phyloP scores from a whole-genome alignment of 352 stramenopile species.

The Phytophthora boehmeriae region DNA sequence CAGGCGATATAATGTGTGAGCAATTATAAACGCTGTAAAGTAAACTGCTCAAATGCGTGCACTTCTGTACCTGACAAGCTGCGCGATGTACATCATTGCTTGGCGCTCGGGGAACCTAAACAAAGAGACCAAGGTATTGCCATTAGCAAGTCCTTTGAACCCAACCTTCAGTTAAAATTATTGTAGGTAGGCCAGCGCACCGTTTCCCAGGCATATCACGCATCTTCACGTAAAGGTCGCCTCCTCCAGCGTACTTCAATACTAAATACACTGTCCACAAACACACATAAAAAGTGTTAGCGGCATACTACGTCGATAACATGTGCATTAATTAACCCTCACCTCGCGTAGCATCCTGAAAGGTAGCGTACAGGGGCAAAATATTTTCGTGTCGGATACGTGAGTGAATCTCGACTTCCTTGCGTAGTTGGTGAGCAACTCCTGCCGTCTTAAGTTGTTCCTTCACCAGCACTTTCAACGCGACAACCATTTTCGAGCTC shows the following conservation, averaged over 20 bases:
- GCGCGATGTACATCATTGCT: slow-evolving; percentile 67
- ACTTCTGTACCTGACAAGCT: slow-evolving; percentile 64
- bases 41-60: not conserved
- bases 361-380: slow-evolving; percentile 83
- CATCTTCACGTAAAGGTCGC: slow-evolving; percentile 87
- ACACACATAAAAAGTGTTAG: not conserved
- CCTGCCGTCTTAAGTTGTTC: slow-evolving; percentile 70
- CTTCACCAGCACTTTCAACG: slow-evolving; percentile 92
- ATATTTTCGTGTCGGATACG: slow-evolving; percentile 90
- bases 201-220: slow-evolving; percentile 48
- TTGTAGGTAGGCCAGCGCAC: slow-evolving; percentile 22
- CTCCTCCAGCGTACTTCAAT: slow-evolving; percentile 84
- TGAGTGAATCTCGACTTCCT: slow-evolving; percentile 93
- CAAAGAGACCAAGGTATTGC: not conserved
- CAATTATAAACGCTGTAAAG: too few species aligned
- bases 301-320: not conserved
- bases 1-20: too few species aligned
- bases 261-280: slow-evolving; percentile 81
- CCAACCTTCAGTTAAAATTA: not conserved
- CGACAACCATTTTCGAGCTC: slow-evolving; percentile 76
- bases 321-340: slow-evolving; percentile 1
- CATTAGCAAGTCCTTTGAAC: not conserved
- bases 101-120: slow-evolving; percentile 65
- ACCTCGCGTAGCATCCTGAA: slow-evolving; percentile 79
- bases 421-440: slow-evolving; percentile 79